Evolutionary conservation across 208 protist genomes (phyloP), one percentile per base, ranked within the genome.

Genomic region (Trichomonas tenax): DNA sequence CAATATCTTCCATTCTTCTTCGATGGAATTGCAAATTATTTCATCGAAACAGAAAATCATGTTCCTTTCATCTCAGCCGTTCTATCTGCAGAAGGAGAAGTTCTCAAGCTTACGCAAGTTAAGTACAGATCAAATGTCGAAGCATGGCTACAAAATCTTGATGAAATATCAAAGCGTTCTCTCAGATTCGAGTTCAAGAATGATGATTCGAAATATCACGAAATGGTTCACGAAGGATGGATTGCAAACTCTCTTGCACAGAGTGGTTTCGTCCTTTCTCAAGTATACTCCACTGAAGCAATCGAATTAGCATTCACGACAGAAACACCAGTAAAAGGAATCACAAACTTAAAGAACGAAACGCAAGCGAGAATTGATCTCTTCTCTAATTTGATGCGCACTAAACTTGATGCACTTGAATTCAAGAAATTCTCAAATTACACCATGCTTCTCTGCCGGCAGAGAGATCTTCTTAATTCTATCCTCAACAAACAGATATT

Each of bases 321-420:
- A 34, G 96, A 99, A 96, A 98, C 98, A 72, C 99, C 99, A 96
- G 98, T 99, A 96, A 98, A 98, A 96, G 99, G 98, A 82, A 97
- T 99, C 97, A 99, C 99, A 97, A 99, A 99, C 72, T 98, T 99
- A 96, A 97, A 98, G 41, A 99, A 99, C 97, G 98, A 98, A 97
- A 98, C 99, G 96, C 98, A 99, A 96, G 97, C 96, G 72, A 98
- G 99, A 96, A 97, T 99, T 38, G 97, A 98, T 96, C 98, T 97
- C 40, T 97, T 99, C 34, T 99, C 99, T 95, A 98, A 98, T 96
- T 97, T 99, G 95, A 98, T 99, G 36, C 97, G 99, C 46, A 96
- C 97, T 23, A 97, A 98, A 95, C 97, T 99, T 23, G 98, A 98
- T 10, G 97, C 97, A 63, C 97, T 99, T 84, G 98, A 99, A 95